Evolutionary conservation across 2,329 filamentous ascomycete genomes (phyloP).

Genomic region (Epichloe bromicola): DNA sequence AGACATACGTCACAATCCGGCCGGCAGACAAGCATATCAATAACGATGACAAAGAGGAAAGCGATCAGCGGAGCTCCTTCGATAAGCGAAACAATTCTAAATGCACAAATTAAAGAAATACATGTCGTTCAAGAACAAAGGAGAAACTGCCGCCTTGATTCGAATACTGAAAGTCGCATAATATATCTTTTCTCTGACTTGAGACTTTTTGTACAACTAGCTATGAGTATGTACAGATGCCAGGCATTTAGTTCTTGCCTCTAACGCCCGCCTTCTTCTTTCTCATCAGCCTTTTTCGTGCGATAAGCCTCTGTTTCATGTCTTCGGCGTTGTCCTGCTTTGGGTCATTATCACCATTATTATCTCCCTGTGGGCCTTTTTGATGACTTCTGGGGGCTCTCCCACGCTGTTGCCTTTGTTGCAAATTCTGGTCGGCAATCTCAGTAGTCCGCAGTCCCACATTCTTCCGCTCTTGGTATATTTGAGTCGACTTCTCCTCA

Average conservation of each 20-base stretch:
- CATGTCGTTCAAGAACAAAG: no score
- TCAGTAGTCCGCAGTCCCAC: constrained; percentile 9
- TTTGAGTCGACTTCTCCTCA: constrained; percentile 22
- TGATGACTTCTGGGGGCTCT: background rate
- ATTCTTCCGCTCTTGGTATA: constrained; percentile 20
- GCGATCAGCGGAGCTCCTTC: background rate
- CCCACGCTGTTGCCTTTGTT: background rate
- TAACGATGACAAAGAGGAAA: constrained; percentile 5
- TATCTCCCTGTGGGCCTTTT: constrained; percentile 16
- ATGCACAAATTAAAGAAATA: constrained; percentile 11
- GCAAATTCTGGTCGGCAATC: background rate
- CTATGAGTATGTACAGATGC: background rate
- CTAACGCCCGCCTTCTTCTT: constrained; percentile 45
- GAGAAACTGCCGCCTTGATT: no score
- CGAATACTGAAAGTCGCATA: background rate
- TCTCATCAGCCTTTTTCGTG: constrained; percentile 68
- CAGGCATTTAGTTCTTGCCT: constrained; percentile 6
- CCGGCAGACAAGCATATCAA: constrained; percentile 14
- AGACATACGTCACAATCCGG: constrained; percentile 22
- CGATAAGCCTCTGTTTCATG: constrained; percentile 64
- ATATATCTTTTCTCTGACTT: no score
- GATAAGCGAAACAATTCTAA: constrained; percentile 9
- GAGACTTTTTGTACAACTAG: background rate
- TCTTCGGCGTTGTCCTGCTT: constrained; percentile 22
- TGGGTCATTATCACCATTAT: constrained; percentile 11